These are phyloP conservation scores for Neltuma alba DNA, from an alignment of 306 rosid genomes.

Conservation along the genomic window DNA sequence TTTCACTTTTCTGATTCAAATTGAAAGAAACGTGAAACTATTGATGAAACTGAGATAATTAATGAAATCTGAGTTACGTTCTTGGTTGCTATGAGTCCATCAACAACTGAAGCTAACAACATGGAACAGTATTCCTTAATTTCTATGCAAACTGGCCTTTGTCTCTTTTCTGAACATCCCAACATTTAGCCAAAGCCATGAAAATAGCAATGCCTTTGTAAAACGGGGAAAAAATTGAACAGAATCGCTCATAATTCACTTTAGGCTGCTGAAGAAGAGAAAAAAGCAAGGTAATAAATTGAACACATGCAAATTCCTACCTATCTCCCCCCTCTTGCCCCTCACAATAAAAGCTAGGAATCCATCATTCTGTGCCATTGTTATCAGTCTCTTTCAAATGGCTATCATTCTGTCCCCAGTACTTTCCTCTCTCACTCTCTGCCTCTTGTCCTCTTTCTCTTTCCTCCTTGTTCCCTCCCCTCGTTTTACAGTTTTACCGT, in stretches of 20 bases:
- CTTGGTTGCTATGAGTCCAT: conserved; percentile 3
- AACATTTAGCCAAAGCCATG: conserved; percentile 16
- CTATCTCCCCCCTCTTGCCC: conserved; percentile 24
- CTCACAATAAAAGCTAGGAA: conserved; percentile 20
- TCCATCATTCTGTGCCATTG: conserved; percentile 25
- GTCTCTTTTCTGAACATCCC: background rate
- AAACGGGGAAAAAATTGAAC: background rate
- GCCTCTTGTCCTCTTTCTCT: conserved; percentile 32
- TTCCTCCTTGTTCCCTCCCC: background rate
- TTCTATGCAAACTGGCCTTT: conserved; percentile 6
- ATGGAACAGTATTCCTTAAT: background rate
- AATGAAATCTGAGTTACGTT: conserved; percentile 5
- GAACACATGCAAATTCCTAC: conserved; percentile 44
- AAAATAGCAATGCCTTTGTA: background rate
- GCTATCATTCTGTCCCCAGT: conserved; percentile 44
- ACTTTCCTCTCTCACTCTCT: conserved; percentile 51
- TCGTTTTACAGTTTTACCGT: background rate
- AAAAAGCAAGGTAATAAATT: conserved; percentile 39
- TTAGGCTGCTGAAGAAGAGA: conserved; percentile 33
- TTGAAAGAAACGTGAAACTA: conserved; percentile 9
- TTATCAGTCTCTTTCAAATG: conserved; percentile 55
- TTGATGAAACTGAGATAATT: background rate
- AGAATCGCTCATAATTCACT: conserved; percentile 7
- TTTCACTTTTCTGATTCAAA: background rate
- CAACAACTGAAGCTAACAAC: background rate